These are phyloP conservation scores for Hyaloscypha finlandica DNA, from an alignment of 495 filamentous ascomycete genomes.

Conservation along the genomic window DNA sequence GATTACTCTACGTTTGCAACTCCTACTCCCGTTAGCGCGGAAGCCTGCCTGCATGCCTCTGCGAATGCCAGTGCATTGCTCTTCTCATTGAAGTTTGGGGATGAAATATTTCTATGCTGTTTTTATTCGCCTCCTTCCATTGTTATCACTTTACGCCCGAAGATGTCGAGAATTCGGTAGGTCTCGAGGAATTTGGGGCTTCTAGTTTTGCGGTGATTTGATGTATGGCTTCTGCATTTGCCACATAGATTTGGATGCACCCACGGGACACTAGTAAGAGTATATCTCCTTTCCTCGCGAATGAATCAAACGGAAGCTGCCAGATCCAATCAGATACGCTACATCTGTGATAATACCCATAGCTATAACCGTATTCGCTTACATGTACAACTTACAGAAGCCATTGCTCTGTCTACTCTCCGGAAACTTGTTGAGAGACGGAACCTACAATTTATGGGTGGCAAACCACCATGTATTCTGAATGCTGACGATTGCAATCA, in stretches of 20 bases:
- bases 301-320: no score
- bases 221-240: slow-evolving; percentile 58
- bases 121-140: no score
- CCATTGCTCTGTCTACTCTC: no score
- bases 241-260: no score
- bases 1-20: no score
- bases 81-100: slow-evolving; percentile 70
- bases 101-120: slow-evolving; percentile 70
- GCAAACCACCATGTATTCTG: slow-evolving; percentile 51
- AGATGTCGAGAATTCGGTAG: slow-evolving; percentile 60
- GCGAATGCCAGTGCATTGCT: slow-evolving; percentile 66
- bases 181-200: slow-evolving; percentile 61
- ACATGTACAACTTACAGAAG: no score
- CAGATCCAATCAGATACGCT: no score
- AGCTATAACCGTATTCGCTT: no score
- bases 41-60: slow-evolving; percentile 52
- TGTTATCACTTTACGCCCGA: slow-evolving; percentile 61
- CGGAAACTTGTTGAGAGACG: slow-evolving; percentile 51
- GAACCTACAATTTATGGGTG: slow-evolving; percentile 48
- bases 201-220: slow-evolving; percentile 61
- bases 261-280: no score
- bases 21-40: no score
- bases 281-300: no score
- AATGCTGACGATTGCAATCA: slow-evolving; percentile 40
- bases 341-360: no score